Evolutionary conservation across 306 rosid genomes (phyloP).

Genomic region (Quercus suber): DNA sequence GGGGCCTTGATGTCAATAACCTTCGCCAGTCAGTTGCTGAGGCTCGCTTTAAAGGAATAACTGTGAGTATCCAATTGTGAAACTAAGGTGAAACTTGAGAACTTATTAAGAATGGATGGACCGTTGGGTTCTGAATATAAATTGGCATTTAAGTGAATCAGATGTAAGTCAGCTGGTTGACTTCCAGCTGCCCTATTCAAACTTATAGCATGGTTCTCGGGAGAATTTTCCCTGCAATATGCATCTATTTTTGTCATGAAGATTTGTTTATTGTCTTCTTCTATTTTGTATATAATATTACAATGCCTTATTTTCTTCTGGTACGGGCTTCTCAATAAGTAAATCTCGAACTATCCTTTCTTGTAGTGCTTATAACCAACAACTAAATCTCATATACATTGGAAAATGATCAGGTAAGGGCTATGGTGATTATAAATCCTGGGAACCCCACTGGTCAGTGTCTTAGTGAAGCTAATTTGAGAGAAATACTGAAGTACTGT

Average conservation of each 20-base stretch:
- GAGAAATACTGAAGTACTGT: conserved; percentile 74
- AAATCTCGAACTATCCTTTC: conserved; percentile 8
- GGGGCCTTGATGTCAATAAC: conserved; percentile 87
- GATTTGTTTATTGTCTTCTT: conserved; percentile 7
- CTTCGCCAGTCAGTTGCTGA: conserved; percentile 65
- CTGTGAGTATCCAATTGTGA: conserved; percentile 49
- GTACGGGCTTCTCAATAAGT: conserved; percentile 1
- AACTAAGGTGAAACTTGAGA: conserved; percentile 11
- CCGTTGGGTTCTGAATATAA: neutral
- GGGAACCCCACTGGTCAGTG: conserved; percentile 99
- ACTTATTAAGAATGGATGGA: conserved; percentile 14
- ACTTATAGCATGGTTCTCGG: conserved; percentile 3
- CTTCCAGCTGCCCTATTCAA: neutral
- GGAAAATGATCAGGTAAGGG: conserved; percentile 71
- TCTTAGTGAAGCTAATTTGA: conserved; percentile 77
- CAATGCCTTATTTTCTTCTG: neutral
- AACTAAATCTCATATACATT: conserved; percentile 11
- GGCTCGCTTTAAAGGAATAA: conserved; percentile 84
- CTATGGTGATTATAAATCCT: conserved; percentile 99
- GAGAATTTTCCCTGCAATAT: conserved; percentile 6
- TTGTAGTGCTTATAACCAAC: conserved; percentile 15
- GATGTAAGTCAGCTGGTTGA: conserved; percentile 14
- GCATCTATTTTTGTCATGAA: conserved; percentile 9
- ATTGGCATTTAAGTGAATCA: conserved; percentile 5
- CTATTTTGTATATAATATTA: neutral